These are phyloP conservation scores for Acacia melanoxylon DNA, from an alignment of 306 rosid genomes.

Conservation along the genomic window DNA sequence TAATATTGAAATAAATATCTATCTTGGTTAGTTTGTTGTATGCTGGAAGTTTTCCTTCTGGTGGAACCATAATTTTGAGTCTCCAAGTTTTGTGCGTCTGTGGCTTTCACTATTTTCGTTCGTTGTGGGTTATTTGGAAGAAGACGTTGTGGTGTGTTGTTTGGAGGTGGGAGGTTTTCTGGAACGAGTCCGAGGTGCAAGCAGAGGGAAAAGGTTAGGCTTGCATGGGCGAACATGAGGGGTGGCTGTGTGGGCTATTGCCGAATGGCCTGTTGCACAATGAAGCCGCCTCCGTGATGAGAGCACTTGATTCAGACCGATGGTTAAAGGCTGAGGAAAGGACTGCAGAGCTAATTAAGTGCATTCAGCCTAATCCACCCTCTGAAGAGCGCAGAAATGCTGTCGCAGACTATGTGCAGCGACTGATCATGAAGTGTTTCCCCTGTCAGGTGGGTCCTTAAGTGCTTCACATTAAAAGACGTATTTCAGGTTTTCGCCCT, in stretches of 20 bases:
- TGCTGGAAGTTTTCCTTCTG: constrained; percentile 29
- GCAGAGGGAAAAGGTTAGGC: constrained; percentile 46
- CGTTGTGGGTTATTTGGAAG: neutral
- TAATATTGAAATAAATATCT: constrained; percentile 20
- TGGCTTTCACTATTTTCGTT: constrained; percentile 26
- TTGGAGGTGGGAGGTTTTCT: too few species aligned
- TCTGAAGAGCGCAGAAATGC: constrained; percentile 86
- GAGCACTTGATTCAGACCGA: constrained; percentile 69
- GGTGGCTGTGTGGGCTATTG: constrained; percentile 80
- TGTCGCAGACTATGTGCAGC: constrained; percentile 81
- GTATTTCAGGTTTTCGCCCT: neutral
- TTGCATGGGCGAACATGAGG: constrained; percentile 98
- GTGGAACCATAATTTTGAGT: constrained; percentile 8
- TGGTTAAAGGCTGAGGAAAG: constrained; percentile 91
- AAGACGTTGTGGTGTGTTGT: too few species aligned
- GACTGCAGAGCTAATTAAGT: constrained; percentile 81
- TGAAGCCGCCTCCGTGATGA: constrained; percentile 82
- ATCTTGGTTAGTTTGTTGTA: constrained; percentile 34
- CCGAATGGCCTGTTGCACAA: constrained; percentile 88
- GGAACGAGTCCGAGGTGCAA: neutral
- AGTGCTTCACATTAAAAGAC: neutral
- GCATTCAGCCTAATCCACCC: constrained; percentile 93
- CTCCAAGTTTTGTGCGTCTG: constrained; percentile 10
- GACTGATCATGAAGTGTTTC: constrained; percentile 75
- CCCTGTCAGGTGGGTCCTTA: constrained; percentile 80